Base-by-base conservation (phyloP, 306 rosid species). In the Medicago ruthenica region DNA sequence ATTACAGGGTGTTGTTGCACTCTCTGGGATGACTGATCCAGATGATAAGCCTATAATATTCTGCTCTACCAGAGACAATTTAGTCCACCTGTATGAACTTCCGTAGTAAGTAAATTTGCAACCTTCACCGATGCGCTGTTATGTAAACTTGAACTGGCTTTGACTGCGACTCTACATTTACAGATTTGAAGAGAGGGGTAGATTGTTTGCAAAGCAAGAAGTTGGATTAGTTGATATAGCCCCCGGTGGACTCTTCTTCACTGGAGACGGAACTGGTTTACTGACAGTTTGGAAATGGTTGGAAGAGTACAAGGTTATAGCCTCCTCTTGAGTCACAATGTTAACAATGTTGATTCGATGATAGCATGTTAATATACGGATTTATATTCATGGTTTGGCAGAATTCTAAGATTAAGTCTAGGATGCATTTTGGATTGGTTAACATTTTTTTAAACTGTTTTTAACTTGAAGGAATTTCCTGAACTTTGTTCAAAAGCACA, bases 131-230 rank as follows among this genome's bases (percentile, higher is more conserved):
- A 17, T 12, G 1, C 27, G 1, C 54, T 20, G 20, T 73, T 44
- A 6, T 42, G 45, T 8, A n/a, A 57, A n/a, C 48, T 21, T 4
- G 6, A 12, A 21, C 9, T 10, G 5, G 22, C 16, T 51, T 8
- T 55, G 40, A 62, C 53, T 8, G 21, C 8, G 5, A 34, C 20
- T 41, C 21, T 71, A 55, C 45, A 37, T 55, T 55, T 7, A 39
- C 31, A 85, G 91, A 13, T 88, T 85, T 67, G 6, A 44, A 10
- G 78, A 76, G 12, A 81, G 68, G 70, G 91, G 89, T 44, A 71
- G 83, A 44, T 15, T 88, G 31, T 84, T 80, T 67, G 74, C 86
- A 6, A 79, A 57, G 51, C 34, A 69, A 75, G 80, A 82, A 51
- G 62, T 80, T 34, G 42, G 63, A 40, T 50, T 81, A 4, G 58